Base-by-base conservation (phyloP, 2,329 filamentous ascomycete genomes). In the Arthroderma sp. region DNA sequence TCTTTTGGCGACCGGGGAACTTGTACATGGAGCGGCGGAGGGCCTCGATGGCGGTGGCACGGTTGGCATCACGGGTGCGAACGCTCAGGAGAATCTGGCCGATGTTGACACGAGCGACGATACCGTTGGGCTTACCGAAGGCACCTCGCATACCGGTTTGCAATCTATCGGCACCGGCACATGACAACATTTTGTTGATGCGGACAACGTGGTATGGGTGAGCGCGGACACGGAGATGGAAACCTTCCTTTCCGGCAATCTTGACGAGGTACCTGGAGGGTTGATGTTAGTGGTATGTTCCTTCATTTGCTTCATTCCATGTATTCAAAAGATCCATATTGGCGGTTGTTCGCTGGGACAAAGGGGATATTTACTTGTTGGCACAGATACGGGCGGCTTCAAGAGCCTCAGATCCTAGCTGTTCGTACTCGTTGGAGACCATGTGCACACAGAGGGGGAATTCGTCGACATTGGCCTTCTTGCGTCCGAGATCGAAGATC, bases 181-280 rank as follows among this genome's bases (percentile, higher is more conserved):
- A 98, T 68, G 91, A 96, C 86, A 98, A 89, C 91, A 98, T 98
- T 85, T 98, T 98, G 87, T 98, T 98, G 88, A 98, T 98, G 75
- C 91, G 91, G 79, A 98, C 84, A 74, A 98, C 91, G 80, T 98
- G 91, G 86, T 86, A 98, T 58, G 91, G 91, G 80, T 98, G 91
- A 66, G 87, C 88, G 68, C 91, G 77, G 63, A 81, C 75, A 56
- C 78, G 77, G 53, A 82, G 66, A 68, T 82, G 78, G 76, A 82
- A 81, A 68, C 74, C 73, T 75, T 82, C 78, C 71, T 82, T 82
- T 68, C 78, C 78, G 61, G 74, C 72, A 58, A 73, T 69, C 72
- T 81, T 81, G 66, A 81, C 77, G 57, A 82, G 72, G 71, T 82
- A 81, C 64, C 73, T 76, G 47, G 38, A 34, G 38, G 38, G 36